Evolutionary conservation across 768 basidiomycete genomes (phyloP).

Genomic region (Leccinellum albellum): DNA sequence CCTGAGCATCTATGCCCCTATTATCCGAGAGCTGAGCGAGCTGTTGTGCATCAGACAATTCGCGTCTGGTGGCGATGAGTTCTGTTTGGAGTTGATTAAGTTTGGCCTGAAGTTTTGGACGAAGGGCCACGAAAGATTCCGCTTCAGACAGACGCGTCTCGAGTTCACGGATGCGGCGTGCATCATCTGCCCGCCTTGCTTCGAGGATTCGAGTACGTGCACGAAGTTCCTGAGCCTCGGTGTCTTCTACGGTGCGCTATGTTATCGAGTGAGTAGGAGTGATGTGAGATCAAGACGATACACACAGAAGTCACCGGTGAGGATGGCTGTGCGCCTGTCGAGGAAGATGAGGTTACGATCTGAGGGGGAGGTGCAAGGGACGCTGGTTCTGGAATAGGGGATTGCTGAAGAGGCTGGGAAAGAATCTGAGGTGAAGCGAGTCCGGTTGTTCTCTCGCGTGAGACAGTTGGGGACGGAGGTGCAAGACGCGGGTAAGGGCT

Average conservation of each 20-base stretch:
- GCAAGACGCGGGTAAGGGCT: constrained; percentile 28
- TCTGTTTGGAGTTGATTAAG: constrained; percentile 78
- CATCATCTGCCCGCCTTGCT: constrained; percentile 81
- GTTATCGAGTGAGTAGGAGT: constrained; percentile 9
- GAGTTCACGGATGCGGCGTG: constrained; percentile 77
- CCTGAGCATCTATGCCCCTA: constrained; percentile 72
- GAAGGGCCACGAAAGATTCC: constrained; percentile 74
- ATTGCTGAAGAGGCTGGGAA: constrained; percentile 17
- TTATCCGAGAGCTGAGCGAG: constrained; percentile 67
- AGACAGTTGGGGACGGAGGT: constrained; percentile 19
- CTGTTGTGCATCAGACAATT: constrained; percentile 73
- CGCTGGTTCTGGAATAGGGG: constrained; percentile 11
- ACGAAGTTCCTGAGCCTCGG: constrained; percentile 74
- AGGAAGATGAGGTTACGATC: constrained; percentile 15
- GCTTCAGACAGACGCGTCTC: constrained; percentile 83
- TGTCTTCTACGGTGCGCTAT: constrained; percentile 43
- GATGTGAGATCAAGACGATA: neutral
- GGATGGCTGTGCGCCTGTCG: constrained; percentile 22
- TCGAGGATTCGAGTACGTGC: constrained; percentile 85
- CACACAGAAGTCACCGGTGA: constrained; percentile 24
- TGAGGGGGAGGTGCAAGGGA: constrained; percentile 11
- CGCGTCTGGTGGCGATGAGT: constrained; percentile 68
- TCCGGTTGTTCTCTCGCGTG: constrained; percentile 35
- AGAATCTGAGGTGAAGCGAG: constrained; percentile 32
- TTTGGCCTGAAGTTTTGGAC: constrained; percentile 91